These are phyloP conservation scores for Adansonia digitata DNA, from an alignment of 345 rosid genomes.

Conservation along the genomic window DNA sequence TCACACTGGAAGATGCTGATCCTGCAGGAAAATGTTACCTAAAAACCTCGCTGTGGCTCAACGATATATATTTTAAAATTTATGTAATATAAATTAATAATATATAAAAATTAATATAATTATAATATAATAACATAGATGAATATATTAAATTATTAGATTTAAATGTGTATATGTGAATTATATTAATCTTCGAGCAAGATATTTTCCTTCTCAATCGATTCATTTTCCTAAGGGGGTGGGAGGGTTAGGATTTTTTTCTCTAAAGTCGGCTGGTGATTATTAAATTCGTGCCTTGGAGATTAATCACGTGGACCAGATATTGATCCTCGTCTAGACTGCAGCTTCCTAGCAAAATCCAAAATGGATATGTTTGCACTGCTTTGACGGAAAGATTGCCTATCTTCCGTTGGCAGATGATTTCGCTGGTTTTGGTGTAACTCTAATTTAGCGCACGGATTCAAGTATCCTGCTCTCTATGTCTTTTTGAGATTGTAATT, in stretches of 20 bases:
- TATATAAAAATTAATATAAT: too few species aligned
- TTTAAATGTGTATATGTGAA: neutral
- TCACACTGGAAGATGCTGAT: neutral
- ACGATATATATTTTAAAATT: too few species aligned
- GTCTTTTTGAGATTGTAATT: too few species aligned
- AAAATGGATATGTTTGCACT: neutral
- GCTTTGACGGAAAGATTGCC: neutral
- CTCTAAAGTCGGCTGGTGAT: too few species aligned
- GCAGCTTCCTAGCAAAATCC: neutral
- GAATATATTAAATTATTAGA: too few species aligned
- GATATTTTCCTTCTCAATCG: neutral
- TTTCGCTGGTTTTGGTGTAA: too few species aligned
- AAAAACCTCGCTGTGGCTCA: too few species aligned
- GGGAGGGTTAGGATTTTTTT: neutral
- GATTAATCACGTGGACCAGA: constrained; percentile 1
- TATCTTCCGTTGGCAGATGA: neutral
- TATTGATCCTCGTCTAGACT: neutral
- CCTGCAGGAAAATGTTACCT: neutral
- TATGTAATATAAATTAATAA: too few species aligned
- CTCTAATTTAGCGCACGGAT: too few species aligned
- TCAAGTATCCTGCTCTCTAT: neutral
- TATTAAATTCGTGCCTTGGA: neutral
- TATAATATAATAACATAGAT: too few species aligned
- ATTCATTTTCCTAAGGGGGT: neutral
- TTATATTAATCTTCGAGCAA: neutral